Evolutionary conservation across 495 filamentous ascomycete genomes (phyloP).

Genomic region (Aspergillus egyptiacus): DNA sequence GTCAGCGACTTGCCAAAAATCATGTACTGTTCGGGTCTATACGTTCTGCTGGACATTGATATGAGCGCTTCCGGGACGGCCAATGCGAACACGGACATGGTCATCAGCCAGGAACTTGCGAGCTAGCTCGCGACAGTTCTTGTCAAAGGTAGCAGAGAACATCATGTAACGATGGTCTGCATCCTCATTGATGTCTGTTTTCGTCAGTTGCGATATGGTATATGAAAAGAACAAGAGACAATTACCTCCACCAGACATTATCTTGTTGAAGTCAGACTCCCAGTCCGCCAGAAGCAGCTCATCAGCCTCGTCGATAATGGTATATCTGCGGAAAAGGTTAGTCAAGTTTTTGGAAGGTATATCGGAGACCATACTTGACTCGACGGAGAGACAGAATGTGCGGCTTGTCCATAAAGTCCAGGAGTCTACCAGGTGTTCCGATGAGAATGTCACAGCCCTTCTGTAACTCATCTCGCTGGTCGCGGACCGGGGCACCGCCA

Average conservation of each 20-base stretch:
- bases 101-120: slow-evolving; percentile 62
- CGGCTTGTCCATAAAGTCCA: slow-evolving; percentile 70
- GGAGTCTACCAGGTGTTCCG: slow-evolving; percentile 78
- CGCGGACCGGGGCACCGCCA: slow-evolving; percentile 64
- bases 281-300: slow-evolving; percentile 78
- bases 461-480: slow-evolving; percentile 64
- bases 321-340: slow-evolving; percentile 44
- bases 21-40: slow-evolving; percentile 8
- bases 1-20: not conserved
- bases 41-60: slow-evolving; percentile 68
- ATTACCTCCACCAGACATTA: slow-evolving; percentile 74
- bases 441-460: slow-evolving; percentile 87
- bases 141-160: slow-evolving; percentile 92
- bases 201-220: slow-evolving; percentile 12
- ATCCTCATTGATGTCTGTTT: slow-evolving; percentile 63
- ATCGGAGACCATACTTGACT: slow-evolving; percentile 51
- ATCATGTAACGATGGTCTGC: slow-evolving; percentile 80
- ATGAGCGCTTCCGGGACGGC: slow-evolving; percentile 75
- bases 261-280: slow-evolving; percentile 59
- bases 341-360: slow-evolving; percentile 8
- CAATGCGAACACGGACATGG: slow-evolving; percentile 73
- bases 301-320: slow-evolving; percentile 93
- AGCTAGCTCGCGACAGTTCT: slow-evolving; percentile 67
- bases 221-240: slow-evolving; percentile 21
- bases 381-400: slow-evolving; percentile 65